phyloP scores from a whole-genome alignment of 148 eudicot species.

The Dianthus caryophyllus region DNA sequence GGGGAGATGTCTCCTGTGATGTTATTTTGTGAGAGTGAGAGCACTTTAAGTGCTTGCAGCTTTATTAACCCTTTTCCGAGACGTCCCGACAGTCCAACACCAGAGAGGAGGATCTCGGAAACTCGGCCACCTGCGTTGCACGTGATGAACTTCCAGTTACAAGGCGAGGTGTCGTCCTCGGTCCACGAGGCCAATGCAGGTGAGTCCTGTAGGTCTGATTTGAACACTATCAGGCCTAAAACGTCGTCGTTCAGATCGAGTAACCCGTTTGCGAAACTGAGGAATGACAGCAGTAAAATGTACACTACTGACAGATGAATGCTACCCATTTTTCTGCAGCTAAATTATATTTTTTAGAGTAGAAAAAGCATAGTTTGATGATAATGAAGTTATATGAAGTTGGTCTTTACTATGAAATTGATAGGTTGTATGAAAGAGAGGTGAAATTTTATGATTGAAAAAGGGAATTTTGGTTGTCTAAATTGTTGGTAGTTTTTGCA shows the following conservation, averaged over 20 bases:
- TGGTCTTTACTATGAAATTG: constrained; percentile 1
- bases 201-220: constrained; percentile 61
- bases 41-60: constrained; percentile 47
- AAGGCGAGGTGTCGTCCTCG: constrained; percentile 81
- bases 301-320: constrained; percentile 14
- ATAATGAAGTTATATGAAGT: constrained; percentile 4
- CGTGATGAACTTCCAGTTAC: constrained; percentile 62
- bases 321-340: constrained; percentile 8
- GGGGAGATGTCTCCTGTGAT: constrained; percentile 49
- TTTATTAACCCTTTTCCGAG: constrained; percentile 67
- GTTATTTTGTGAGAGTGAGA: constrained; percentile 60
- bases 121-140: constrained; percentile 62
- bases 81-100: constrained; percentile 61
- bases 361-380: background rate
- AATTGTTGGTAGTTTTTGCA: constrained; percentile 9
- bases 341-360: too few species aligned
- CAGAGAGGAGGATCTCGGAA: constrained; percentile 37
- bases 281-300: constrained; percentile 18
- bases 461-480: constrained; percentile 5
- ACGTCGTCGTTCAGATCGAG: constrained; percentile 72
- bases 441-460: background rate
- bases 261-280: constrained; percentile 10
- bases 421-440: background rate
- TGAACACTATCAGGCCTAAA: constrained; percentile 89
- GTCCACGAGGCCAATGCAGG: constrained; percentile 60